Base-by-base conservation (phyloP, 495 filamentous ascomycete genomes). In the Lindgomyces ingoldianus region DNA sequence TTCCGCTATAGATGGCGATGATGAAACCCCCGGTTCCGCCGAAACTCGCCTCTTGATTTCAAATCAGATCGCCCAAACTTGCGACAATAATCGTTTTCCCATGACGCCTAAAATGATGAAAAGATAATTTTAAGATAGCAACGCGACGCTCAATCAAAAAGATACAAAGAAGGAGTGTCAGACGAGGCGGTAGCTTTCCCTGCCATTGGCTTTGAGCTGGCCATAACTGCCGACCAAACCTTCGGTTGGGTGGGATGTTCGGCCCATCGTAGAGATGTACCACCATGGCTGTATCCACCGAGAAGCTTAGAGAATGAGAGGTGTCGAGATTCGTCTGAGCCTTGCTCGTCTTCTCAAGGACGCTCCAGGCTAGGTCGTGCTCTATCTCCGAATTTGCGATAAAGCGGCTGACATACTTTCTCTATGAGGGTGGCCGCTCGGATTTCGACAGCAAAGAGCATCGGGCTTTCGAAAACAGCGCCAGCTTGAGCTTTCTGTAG, bases 401-500 rank as follows among this genome's bases (percentile, higher is more conserved):
- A n/a, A n/a, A n/a, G n/a, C n/a, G n/a, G n/a, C n/a, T n/a, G n/a
- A n/a, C n/a, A n/a, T n/a, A n/a, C n/a, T n/a, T n/a, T n/a, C n/a
- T n/a, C n/a, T n/a, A n/a, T n/a, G n/a, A 44, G 10, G 42, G 18
- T 55, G 26, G 50, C 25, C 24, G 48, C 6, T 14, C 26, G 18
- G 24, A 12, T 49, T 47, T 36, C 24, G 57, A 26, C 25, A 25
- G 10, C 12, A 16, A 30, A 22, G 52, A 36, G 26, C 3, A n/a
- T 52, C 27, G 47, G 19, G 42, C 36, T 39, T 51, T 65, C 29
- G 51, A 65, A 44, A 70, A 70, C 11, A 71, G 30, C 14, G 64
- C 60, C 6, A 68, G 36, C 39, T 67, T 71, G 21, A 71, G 57
- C 25, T 45, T 26, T 45, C 41, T 47, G 46, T 71, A 71, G 4